Evolutionary conservation across 2,329 filamentous ascomycete species (phyloP), one percentile per base, ranked within the genome.

Genomic region (Colletotrichum tanaceti): DNA sequence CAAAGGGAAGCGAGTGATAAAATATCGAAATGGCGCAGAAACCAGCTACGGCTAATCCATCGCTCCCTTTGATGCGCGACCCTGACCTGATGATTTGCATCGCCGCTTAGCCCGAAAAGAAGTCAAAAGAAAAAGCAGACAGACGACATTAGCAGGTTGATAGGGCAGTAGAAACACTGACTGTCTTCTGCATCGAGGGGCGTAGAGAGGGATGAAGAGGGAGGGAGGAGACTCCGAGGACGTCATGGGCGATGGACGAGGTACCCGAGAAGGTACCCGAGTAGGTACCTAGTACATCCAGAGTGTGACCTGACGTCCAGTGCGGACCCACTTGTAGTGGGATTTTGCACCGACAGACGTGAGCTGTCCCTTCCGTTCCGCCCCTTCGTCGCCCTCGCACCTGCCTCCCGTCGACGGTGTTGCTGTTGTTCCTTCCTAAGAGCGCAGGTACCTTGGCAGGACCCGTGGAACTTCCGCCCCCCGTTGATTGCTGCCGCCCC

Each of bases 291-390:
- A 28, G 44, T 65, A 69, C 66, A 32, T 69, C 16, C 22, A 24
- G 55, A 32, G 54, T 28, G 62, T 43, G 55, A 60, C 55, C 38
- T 71, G 70, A 71, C 59, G 70, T 71, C 58, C 70, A 67, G 53
- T 57, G 46, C 16, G 60, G 70, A 70, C 70, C 70, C 70, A 71
- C 70, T 68, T 68, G 70, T 63, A 70, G 70, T 71, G 59, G 68
- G 68, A 71, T 71, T 71, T 71, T 71, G 59, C 70, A 71, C 69
- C 70, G 64, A 68, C 68, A 70, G 63, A 66, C 58, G 63, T 67
- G 70, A 70, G 57, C 50, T 67, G 64, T 63, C 64, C 68, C 66
- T 68, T 71, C 68, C 70, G 68, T 68, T 68, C 68, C 70, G 68
- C 63, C 58, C 60, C 60, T 68, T 68, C 39, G 35, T 68, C 46